A percentile compares a stretch with the other conserved stretches of the same genome.
Conservation (phyloP, 495 filamentous ascomycete genomes). For the Hyaloscypha bicolor region DNA sequence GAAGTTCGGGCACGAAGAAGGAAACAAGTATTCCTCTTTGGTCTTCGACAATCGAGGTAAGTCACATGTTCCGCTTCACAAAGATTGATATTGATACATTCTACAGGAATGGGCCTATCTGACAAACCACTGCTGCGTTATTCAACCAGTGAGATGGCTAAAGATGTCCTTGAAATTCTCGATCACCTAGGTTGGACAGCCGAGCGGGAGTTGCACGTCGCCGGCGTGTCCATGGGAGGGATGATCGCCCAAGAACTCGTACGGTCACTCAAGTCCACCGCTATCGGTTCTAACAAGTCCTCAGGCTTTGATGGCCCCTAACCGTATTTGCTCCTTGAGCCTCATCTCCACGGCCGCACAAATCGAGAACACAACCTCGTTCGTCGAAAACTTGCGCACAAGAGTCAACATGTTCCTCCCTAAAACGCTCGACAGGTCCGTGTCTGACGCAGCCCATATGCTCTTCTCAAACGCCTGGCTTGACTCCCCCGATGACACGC, state of each 20-base stretch:
- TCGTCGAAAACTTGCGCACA: constrained; percentile 64
- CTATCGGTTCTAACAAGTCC: not conserved
- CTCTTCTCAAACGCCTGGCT: constrained; percentile 67
- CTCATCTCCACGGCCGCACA: constrained; percentile 73
- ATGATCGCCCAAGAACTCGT: constrained; percentile 88
- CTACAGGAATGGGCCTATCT: constrained; percentile 67
- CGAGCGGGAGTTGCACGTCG: constrained; percentile 61
- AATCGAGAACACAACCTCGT: constrained; percentile 62
- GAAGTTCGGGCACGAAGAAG: constrained; percentile 72
- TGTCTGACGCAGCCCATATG: constrained; percentile 50
- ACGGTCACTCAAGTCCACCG: constrained; percentile 22
- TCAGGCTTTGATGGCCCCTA: constrained; percentile 60
- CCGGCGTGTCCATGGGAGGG: constrained; percentile 78
- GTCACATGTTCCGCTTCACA: constrained; percentile 11
- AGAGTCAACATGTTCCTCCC: constrained; percentile 72
- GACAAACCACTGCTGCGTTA: constrained; percentile 75
- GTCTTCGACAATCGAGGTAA: constrained; percentile 72
- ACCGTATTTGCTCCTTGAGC: constrained; percentile 63
- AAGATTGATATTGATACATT: constrained; percentile 14
- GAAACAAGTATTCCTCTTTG: constrained; percentile 66
- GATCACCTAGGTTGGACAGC: constrained; percentile 70
- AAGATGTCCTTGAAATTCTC: constrained; percentile 68
- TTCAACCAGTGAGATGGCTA: constrained; percentile 74
- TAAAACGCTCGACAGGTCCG: constrained; percentile 58
- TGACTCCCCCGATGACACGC: constrained; percentile 56